A percentile compares a stretch with the other conserved stretches of the same genome.
Evolutionary conservation across 371 early-diverging fungal species (phyloP).

Genomic region (Apophysomyces ossiformis): DNA sequence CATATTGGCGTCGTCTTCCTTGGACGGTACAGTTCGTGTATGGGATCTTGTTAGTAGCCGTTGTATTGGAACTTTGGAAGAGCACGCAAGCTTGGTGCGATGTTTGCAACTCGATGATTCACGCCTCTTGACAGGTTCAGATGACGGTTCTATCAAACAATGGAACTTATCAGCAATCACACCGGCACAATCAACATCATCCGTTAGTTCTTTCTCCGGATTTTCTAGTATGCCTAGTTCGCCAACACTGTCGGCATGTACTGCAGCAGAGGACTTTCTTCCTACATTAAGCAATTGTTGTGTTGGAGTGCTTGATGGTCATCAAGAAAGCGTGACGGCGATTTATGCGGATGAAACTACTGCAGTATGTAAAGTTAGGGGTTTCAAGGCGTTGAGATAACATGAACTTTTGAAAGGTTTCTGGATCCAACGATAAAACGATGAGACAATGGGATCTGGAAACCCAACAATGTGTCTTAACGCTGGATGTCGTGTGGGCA

Average conservation of each 20-base stretch:
- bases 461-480: slow-evolving; percentile 70
- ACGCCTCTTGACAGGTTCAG: slow-evolving; percentile 75
- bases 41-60: slow-evolving; percentile 71
- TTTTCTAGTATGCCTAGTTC: slow-evolving; percentile 36
- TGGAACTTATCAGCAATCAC: slow-evolving; percentile 80
- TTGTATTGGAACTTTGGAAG: slow-evolving; percentile 63
- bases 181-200: slow-evolving; percentile 25
- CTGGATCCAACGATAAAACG: slow-evolving; percentile 89
- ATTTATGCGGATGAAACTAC: slow-evolving; percentile 49
- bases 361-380: slow-evolving; percentile 35
- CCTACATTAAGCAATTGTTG: slow-evolving; percentile 39
- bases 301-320: slow-evolving; percentile 55
- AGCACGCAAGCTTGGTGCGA: slow-evolving; percentile 65
- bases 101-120: slow-evolving; percentile 73
- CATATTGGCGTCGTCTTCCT: slow-evolving; percentile 73
- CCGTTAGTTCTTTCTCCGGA: slow-evolving; percentile 29
- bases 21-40: slow-evolving; percentile 78
- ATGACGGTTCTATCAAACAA: slow-evolving; percentile 78
- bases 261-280: slow-evolving; percentile 27
- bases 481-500: slow-evolving; percentile 75
- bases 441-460: slow-evolving; percentile 90
- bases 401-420: slow-evolving; percentile 43
- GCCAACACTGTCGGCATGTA: slow-evolving; percentile 32
- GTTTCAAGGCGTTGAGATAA: background rate
- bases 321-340: slow-evolving; percentile 58